Evolutionary conservation across 352 stramenopile genomes (phyloP).

Genomic region (Globisporangium iwayamae): DNA sequence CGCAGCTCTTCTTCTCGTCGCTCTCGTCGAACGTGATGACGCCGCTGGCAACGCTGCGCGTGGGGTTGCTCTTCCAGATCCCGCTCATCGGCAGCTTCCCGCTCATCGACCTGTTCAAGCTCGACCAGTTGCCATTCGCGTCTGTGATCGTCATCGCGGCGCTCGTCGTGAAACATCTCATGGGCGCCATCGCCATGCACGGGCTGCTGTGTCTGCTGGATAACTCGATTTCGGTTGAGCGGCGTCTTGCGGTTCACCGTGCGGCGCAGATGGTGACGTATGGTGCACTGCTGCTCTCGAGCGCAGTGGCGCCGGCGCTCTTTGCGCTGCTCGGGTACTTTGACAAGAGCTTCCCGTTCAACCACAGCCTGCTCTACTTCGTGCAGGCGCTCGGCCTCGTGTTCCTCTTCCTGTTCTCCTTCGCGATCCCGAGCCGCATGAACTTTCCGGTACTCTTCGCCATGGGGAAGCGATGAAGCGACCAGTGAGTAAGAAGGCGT

Average conservation of each 20-base stretch:
- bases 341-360: conserved; percentile 67
- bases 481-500: background rate
- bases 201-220: conserved; percentile 66
- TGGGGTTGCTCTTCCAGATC: conserved; percentile 76
- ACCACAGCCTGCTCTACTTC: conserved; percentile 80
- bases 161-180: conserved; percentile 62
- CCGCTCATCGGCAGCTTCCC: conserved; percentile 65
- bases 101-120: conserved; percentile 66
- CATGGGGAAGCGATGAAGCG: conserved; percentile 67
- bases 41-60: conserved; percentile 64
- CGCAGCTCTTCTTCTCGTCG: conserved; percentile 46
- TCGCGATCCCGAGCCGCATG: conserved; percentile 71
- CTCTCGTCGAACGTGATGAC: conserved; percentile 73
- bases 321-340: conserved; percentile 79
- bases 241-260: conserved; percentile 65
- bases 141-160: conserved; percentile 57
- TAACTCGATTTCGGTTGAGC: conserved; percentile 76
- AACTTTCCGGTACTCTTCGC: conserved; percentile 81
- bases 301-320: conserved; percentile 41
- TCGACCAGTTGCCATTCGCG: conserved; percentile 58
- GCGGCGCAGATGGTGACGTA: conserved; percentile 63
- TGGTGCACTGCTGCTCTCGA: conserved; percentile 48
- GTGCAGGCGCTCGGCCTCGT: conserved; percentile 58
- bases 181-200: conserved; percentile 55
- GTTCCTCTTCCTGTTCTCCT: conserved; percentile 75